A percentile compares a stretch with the other conserved stretches of the same genome.
phyloP scores from a whole-genome alignment of 352 stramenopile genomes.

The Globisporangium alternatum region DNA sequence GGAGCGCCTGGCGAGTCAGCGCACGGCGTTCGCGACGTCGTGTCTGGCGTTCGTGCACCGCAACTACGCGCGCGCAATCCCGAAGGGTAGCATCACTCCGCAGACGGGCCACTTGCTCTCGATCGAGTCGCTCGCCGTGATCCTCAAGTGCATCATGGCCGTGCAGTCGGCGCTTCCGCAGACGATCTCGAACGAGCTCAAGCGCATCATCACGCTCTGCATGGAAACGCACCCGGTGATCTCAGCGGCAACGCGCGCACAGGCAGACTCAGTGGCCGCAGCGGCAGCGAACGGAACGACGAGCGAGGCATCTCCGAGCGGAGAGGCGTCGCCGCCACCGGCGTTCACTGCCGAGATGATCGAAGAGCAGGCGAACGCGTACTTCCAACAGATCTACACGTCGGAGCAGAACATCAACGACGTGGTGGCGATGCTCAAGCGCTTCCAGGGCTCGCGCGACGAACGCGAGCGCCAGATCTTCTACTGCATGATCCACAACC shows the following conservation, averaged over 20 bases:
- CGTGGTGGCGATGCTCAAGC: conserved; percentile 97
- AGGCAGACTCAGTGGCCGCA: conserved; percentile 29
- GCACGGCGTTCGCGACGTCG: conserved; percentile 81
- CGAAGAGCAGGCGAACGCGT: conserved; percentile 97
- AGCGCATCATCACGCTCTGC: conserved; percentile 76
- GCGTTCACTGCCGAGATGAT: conserved; percentile 93
- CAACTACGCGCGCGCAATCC: conserved; percentile 78
- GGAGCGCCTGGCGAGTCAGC: conserved; percentile 71
- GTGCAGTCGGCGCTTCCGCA: conserved; percentile 66
- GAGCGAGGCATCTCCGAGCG: neutral
- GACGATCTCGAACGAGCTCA: conserved; percentile 75
- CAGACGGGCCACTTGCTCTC: conserved; percentile 78
- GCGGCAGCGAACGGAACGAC: neutral
- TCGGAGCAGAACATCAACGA: conserved; percentile 97
- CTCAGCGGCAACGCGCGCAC: conserved; percentile 52
- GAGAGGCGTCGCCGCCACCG: conserved; percentile 19
- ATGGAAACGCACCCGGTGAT: conserved; percentile 85
- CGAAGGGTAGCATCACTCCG: conserved; percentile 78
- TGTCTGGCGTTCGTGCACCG: conserved; percentile 84
- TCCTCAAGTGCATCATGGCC: conserved; percentile 81
- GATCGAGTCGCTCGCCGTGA: conserved; percentile 79
- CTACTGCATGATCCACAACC: conserved; percentile 99
- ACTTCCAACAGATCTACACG: conserved; percentile 99
- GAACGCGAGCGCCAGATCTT: conserved; percentile 98
- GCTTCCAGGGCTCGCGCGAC: conserved; percentile 96